Conservation (phyloP, 2,329 filamentous ascomycete species). For the Basipetospora chlamydospora region DNA sequence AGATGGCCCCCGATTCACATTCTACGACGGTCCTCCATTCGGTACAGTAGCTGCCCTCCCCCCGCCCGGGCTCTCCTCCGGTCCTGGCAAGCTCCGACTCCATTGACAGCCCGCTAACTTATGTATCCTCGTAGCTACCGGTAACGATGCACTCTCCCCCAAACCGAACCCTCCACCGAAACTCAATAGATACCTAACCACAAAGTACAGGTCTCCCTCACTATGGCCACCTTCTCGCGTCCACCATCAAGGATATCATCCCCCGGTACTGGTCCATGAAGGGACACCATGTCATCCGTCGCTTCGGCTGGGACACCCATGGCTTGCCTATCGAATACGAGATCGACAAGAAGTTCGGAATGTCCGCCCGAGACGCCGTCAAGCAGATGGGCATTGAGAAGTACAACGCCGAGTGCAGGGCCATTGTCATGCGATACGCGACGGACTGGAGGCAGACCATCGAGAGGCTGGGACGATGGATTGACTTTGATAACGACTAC, state of each 20-base stretch:
- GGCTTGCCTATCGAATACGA: slow-evolving; percentile 81
- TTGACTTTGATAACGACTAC: slow-evolving; percentile 69
- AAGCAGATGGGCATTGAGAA: slow-evolving; percentile 65
- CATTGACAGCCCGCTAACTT: neutral
- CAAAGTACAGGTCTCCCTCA: slow-evolving; percentile 11
- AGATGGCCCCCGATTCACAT: slow-evolving; percentile 74
- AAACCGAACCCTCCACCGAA: neutral
- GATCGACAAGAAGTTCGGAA: slow-evolving; percentile 80
- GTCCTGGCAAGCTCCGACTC: no score
- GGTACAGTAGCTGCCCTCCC: slow-evolving; percentile 8
- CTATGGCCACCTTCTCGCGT: slow-evolving; percentile 56
- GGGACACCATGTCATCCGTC: slow-evolving; percentile 68
- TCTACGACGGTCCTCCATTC: slow-evolving; percentile 80
- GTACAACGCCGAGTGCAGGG: slow-evolving; percentile 73
- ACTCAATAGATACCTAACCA: neutral
- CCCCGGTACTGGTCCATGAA: slow-evolving; percentile 89
- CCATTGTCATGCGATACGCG: slow-evolving; percentile 76
- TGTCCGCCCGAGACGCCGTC: slow-evolving; percentile 68
- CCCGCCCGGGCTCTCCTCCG: no score
- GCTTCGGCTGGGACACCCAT: slow-evolving; percentile 81
- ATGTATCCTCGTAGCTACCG: slow-evolving; percentile 7
- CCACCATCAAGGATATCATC: slow-evolving; percentile 86
- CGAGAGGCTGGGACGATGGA: slow-evolving; percentile 58
- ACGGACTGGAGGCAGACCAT: slow-evolving; percentile 69
- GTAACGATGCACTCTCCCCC: slow-evolving; percentile 4